Percentiles rank a stretch among this genome's conserved stretches.
Conservation (phyloP, 208 protist genomes). For the Leishmania braziliensis region DNA sequence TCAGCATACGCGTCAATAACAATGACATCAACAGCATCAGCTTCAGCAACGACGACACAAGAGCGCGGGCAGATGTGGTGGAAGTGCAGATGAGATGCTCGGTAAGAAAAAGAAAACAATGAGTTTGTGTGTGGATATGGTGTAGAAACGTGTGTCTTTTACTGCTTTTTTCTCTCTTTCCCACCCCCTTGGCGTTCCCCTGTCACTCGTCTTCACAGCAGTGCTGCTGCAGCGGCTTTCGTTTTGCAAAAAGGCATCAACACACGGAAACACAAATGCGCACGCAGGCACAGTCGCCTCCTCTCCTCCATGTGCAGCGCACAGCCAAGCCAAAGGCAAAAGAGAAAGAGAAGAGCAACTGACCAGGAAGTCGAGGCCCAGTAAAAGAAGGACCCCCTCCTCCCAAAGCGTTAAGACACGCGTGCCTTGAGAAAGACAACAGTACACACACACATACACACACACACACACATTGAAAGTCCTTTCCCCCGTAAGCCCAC, state of each 20-base stretch:
- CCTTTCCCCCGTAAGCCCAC: not conserved
- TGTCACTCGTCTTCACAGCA: not conserved
- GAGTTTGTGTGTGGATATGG: not conserved
- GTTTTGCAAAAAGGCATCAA: not conserved
- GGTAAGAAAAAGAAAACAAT: not conserved
- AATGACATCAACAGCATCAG: not conserved
- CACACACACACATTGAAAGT: not conserved
- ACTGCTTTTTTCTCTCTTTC: not conserved
- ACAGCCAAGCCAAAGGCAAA: not conserved
- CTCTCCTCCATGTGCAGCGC: not conserved
- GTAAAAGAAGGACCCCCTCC: not conserved
- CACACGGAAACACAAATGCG: not conserved
- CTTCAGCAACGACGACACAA: not conserved
- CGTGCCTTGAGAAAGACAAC: not conserved
- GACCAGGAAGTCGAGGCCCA: not conserved
- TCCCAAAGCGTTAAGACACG: not conserved
- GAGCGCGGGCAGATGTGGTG: not conserved
- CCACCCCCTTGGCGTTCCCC: not conserved
- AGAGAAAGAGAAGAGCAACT: not conserved
- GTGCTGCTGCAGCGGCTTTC: no score
- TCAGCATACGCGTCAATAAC: not conserved
- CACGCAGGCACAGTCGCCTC: not conserved
- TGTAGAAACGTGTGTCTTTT: not conserved
- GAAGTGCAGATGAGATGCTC: slow-evolving; percentile 4
- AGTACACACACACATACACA: not conserved